Conservation (phyloP, 1,139 yeast genomes). For the Pneumocystis jirovecii region DNA sequence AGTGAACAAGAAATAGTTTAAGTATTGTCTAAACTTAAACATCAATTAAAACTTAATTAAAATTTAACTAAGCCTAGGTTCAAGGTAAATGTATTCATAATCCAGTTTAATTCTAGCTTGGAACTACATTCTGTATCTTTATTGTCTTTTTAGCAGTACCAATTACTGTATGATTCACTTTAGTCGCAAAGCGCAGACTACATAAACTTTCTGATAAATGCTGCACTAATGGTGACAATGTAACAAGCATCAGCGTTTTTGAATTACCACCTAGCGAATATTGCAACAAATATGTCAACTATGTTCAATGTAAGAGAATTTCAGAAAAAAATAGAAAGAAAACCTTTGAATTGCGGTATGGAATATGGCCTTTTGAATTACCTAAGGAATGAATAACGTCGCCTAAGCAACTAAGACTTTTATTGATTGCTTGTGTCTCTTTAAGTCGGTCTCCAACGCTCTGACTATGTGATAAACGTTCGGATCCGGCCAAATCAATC, state of each 20-base stretch:
- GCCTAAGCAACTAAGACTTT: constrained; percentile 74
- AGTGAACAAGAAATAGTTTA: too few relatives aligned
- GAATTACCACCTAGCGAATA: constrained; percentile 75
- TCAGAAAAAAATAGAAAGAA: background rate
- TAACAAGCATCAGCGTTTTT: constrained; percentile 87
- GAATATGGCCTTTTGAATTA: constrained; percentile 29
- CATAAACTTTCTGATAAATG: constrained; percentile 67
- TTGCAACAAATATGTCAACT: constrained; percentile 67
- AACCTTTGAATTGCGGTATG: constrained; percentile 40
- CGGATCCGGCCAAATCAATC: constrained; percentile 82
- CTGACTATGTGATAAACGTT: constrained; percentile 52
- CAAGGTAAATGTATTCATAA: background rate
- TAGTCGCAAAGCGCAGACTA: constrained; percentile 78
- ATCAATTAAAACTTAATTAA: background rate
- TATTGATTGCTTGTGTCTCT: constrained; percentile 84
- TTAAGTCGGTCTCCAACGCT: constrained; percentile 57
- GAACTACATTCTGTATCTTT: background rate
- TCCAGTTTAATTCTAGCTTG: background rate
- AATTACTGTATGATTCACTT: constrained; percentile 29
- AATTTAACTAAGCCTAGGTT: background rate
- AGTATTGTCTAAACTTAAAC: background rate
- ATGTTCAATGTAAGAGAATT: constrained; percentile 13
- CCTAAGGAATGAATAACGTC: constrained; percentile 76
- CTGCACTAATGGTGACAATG: constrained; percentile 51
- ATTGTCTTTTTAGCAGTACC: constrained; percentile 16